Evolutionary conservation across 345 rosid genomes (phyloP).

Genomic region (Ricinus communis): DNA sequence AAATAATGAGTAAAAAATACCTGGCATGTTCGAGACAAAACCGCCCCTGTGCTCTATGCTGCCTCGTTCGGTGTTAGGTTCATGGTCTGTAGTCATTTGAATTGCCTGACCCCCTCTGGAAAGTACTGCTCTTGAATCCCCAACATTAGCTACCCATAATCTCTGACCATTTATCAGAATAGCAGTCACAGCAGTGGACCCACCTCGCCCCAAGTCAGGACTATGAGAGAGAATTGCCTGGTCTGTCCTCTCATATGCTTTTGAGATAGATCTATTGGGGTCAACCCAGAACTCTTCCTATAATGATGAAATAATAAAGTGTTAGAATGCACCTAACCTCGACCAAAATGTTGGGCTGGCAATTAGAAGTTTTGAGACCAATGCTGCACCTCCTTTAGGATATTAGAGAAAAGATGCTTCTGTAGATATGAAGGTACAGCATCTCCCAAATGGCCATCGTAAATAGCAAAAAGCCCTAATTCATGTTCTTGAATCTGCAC

Average conservation of each 20-base stretch:
- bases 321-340: slow-evolving; percentile 19
- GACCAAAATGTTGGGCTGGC: slow-evolving; percentile 10
- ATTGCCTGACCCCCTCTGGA: slow-evolving; percentile 51
- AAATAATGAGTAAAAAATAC: slow-evolving; percentile 22
- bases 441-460: slow-evolving; percentile 77
- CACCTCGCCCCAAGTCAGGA: slow-evolving; percentile 68
- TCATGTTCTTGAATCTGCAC: slow-evolving; percentile 48
- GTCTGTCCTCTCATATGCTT: slow-evolving; percentile 71
- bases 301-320: slow-evolving; percentile 13
- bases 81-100: slow-evolving; percentile 65
- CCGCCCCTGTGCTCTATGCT: slow-evolving; percentile 72
- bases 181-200: slow-evolving; percentile 81
- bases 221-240: slow-evolving; percentile 56
- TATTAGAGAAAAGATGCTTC: slow-evolving; percentile 63
- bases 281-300: slow-evolving; percentile 71
- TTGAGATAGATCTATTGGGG: slow-evolving; percentile 51
- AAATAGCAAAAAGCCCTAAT: slow-evolving; percentile 72
- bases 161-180: slow-evolving; percentile 51
- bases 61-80: slow-evolving; percentile 62
- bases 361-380: slow-evolving; percentile 9
- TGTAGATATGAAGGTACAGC: slow-evolving; percentile 61
- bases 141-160: slow-evolving; percentile 67
- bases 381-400: slow-evolving; percentile 58
- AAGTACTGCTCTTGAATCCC: slow-evolving; percentile 69
- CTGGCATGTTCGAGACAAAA: slow-evolving; percentile 79